phyloP scores from a whole-genome alignment of 1,284 basidiomycete species.

The Gomphus bonarii region DNA sequence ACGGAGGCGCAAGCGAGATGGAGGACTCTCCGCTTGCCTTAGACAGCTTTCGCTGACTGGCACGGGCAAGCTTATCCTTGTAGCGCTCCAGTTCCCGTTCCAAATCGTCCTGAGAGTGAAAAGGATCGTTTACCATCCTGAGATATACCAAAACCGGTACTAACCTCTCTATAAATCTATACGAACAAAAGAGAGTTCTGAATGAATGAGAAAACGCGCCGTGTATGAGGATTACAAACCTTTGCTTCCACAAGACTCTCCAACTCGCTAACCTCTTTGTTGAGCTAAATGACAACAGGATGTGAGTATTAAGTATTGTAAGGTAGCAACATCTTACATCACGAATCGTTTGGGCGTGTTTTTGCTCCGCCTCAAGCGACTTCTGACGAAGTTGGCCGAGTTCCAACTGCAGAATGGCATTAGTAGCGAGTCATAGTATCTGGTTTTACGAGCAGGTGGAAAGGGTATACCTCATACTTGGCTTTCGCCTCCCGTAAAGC shows the following conservation, averaged over 20 bases:
- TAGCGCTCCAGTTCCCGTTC: constrained; percentile 75
- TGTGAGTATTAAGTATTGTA: not conserved
- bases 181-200: constrained; percentile 6
- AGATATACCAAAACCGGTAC: constrained; percentile 14
- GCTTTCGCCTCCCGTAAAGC: constrained; percentile 38
- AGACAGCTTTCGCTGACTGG: constrained; percentile 42
- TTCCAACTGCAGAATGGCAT: constrained; percentile 43
- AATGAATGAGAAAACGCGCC: not conserved
- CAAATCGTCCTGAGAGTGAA: constrained; percentile 59
- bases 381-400: constrained; percentile 62
- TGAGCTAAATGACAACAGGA: constrained; percentile 41
- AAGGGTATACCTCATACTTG: constrained; percentile 40
- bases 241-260: constrained; percentile 86
- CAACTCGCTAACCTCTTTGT: constrained; percentile 85
- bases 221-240: constrained; percentile 27
- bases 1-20: constrained; percentile 17
- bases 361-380: constrained; percentile 59
- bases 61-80: constrained; percentile 53
- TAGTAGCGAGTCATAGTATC: too few species aligned
- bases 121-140: not conserved
- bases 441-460: not conserved
- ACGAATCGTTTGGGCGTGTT: constrained; percentile 56
- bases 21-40: constrained; percentile 34
- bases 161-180: constrained; percentile 79
- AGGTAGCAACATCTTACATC: constrained; percentile 37